phyloP scores from a whole-genome alignment of 352 stramenopile genomes.

The Globisporangium lucens region DNA sequence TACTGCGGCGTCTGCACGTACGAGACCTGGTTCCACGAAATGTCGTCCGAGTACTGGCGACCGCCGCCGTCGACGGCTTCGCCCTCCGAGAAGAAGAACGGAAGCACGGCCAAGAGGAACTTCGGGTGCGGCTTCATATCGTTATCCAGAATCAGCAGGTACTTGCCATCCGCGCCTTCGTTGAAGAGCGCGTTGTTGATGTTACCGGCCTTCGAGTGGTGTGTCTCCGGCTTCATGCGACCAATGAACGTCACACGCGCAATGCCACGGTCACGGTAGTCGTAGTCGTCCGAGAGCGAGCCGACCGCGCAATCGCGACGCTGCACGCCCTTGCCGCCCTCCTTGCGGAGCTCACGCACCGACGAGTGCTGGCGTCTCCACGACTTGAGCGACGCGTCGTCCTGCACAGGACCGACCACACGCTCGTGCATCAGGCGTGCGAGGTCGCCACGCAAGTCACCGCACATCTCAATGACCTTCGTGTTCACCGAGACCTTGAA shows the following conservation, averaged over 20 bases:
- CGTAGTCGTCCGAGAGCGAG: conserved; percentile 87
- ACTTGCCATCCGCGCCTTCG: conserved; percentile 86
- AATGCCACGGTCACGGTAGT: conserved; percentile 88
- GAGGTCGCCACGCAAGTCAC: conserved; percentile 80
- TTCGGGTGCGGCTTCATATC: conserved; percentile 91
- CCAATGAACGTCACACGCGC: conserved; percentile 84
- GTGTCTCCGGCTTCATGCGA: conserved; percentile 85
- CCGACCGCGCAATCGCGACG: conserved; percentile 84
- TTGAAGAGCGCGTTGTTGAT: conserved; percentile 91
- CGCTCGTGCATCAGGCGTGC: conserved; percentile 87
- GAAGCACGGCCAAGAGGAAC: conserved; percentile 81
- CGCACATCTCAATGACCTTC: conserved; percentile 84
- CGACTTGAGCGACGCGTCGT: conserved; percentile 74
- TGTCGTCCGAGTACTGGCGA: conserved; percentile 86
- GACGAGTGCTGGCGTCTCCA: conserved; percentile 87
- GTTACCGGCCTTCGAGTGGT: conserved; percentile 92
- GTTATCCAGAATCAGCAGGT: conserved; percentile 91
- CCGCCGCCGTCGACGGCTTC: conserved; percentile 80
- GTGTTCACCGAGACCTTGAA: conserved; percentile 90
- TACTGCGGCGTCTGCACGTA: conserved; percentile 91
- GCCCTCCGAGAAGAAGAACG: conserved; percentile 89
- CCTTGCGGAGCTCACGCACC: conserved; percentile 80
- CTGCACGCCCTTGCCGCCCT: conserved; percentile 75
- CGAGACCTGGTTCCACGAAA: conserved; percentile 88
- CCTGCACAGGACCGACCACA: conserved; percentile 69